Evolutionary conservation across 495 filamentous ascomycete species (phyloP), one percentile per base, ranked within the genome.

Genomic region (Lasiosphaeria hispida): DNA sequence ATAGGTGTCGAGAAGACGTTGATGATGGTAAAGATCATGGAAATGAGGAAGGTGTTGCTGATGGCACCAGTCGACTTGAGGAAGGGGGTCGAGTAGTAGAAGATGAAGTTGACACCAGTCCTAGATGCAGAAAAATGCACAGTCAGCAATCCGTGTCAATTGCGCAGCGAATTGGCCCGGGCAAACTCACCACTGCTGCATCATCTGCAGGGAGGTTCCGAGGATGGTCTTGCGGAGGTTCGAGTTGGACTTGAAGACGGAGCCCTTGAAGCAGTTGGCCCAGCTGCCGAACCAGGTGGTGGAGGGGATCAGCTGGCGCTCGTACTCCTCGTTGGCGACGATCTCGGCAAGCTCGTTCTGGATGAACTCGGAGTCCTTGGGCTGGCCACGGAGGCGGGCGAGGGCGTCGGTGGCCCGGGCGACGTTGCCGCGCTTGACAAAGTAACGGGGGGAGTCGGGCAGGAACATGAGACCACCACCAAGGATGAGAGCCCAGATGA

Each of bases 41-140:
- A 83, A 66, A 92, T 89, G 42, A 93, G 71, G 82, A 95, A 95
- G 48, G 86, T 80, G 76, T 92, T 83, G 38, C 59, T 59, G 65
- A 95, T 88, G 62, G 87, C 84, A 48, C 83, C 80, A 2, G 86
- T 86, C 34, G 86, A 78, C 70, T 83, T 72, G 76, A 94, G 88
- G 83, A 92, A 93, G 49, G 85, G 82, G 30, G 88, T 91, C 43
- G 86, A 86, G 72, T 88, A 94, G 80, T 92, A 96, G 83, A 95
- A 93, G 76, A 95, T 86, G 78, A 94, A 93, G 80, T 95, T 94
- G 75, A 95, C 85, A 76, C 90, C 90, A 23, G 89, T 83, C 78
- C 63, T 70, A 15, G 40, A 42, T 55, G 2, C 23, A 30, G 23
- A 30, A 30, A 30, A 2, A 2, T 2, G 23, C 23, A 30, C 23